Evolutionary conservation across 2,329 filamentous ascomycete species (phyloP).

Genomic region (Aspergillus ochraceus): DNA sequence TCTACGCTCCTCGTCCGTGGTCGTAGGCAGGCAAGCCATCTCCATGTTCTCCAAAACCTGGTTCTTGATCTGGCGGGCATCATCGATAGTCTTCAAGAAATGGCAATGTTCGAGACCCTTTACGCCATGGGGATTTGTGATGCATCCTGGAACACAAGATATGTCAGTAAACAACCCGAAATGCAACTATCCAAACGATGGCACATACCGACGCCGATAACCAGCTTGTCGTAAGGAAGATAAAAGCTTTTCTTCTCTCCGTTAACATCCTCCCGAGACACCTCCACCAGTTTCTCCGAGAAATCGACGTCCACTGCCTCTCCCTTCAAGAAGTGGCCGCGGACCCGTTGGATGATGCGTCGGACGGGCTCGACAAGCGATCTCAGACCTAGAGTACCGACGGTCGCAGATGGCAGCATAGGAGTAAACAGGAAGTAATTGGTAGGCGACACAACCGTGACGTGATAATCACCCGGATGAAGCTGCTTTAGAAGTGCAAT

Average conservation of each 20-base stretch:
- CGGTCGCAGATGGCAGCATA: constrained; percentile 95
- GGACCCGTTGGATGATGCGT: constrained; percentile 72
- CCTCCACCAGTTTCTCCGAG: constrained; percentile 84
- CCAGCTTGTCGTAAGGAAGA: constrained; percentile 93
- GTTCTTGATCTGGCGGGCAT: constrained; percentile 87
- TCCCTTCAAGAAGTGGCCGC: constrained; percentile 87
- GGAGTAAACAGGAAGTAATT: constrained; percentile 99
- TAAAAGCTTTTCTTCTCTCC: constrained; percentile 85
- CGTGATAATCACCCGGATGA: constrained; percentile 88
- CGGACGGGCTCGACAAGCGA: constrained; percentile 92
- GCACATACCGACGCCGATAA: constrained; percentile 73
- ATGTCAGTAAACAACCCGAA: background rate
- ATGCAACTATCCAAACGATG: background rate
- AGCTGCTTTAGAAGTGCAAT: constrained; percentile 88
- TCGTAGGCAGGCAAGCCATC: constrained; percentile 87
- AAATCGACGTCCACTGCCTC: constrained; percentile 88
- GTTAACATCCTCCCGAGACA: constrained; percentile 68
- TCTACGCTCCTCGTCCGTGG: constrained; percentile 79
- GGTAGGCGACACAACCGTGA: constrained; percentile 89
- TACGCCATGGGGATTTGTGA: constrained; percentile 92
- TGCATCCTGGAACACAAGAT: constrained; percentile 57
- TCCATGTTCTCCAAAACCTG: constrained; percentile 87
- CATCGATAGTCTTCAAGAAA: constrained; percentile 92
- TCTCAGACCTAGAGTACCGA: constrained; percentile 87
- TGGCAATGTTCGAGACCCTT: constrained; percentile 91